Conservation (phyloP, 441 rosid species). For the Sinapis alba region DNA sequence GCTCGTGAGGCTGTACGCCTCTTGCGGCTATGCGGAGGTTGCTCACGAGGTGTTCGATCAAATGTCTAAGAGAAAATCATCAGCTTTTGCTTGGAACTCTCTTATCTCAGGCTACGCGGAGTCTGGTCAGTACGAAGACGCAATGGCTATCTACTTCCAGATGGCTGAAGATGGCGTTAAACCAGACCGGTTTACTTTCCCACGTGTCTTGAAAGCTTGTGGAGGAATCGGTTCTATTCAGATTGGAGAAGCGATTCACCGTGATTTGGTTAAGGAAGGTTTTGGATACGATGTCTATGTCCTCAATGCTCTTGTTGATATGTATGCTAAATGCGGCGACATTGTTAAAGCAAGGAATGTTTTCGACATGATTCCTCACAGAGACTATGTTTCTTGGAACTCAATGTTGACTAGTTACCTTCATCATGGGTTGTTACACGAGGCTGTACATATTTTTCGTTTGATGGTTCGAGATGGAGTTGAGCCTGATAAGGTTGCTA, state of each 20-base stretch:
- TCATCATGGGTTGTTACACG: conserved; percentile 59
- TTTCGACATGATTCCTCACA: conserved; percentile 55
- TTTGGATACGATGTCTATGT: conserved; percentile 62
- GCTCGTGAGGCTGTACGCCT: conserved; percentile 65
- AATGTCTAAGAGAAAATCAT: conserved; percentile 57
- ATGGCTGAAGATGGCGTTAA: conserved; percentile 84
- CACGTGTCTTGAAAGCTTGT: conserved; percentile 80
- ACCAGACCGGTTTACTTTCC: conserved; percentile 82
- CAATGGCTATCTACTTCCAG: conserved; percentile 84
- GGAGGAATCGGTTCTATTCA: conserved; percentile 74
- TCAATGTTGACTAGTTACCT: conserved; percentile 69
- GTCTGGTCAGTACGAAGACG: conserved; percentile 70
- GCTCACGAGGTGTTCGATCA: conserved; percentile 87
- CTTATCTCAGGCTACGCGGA: conserved; percentile 79
- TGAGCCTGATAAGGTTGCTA: conserved; percentile 71
- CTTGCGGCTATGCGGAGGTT: conserved; percentile 53
- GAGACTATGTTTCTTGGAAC: conserved; percentile 77
- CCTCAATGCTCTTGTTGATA: conserved; percentile 78
- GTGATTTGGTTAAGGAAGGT: conserved; percentile 71
- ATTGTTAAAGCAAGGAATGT: conserved; percentile 72
- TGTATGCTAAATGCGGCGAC: conserved; percentile 94
- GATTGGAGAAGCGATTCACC: conserved; percentile 78
- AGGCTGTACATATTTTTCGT: conserved; percentile 53
- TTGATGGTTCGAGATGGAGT: conserved; percentile 56
- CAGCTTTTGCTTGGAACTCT: conserved; percentile 92